phyloP scores from a whole-genome alignment of 164 flowering plant genomes.

The Umbellularia californica region DNA sequence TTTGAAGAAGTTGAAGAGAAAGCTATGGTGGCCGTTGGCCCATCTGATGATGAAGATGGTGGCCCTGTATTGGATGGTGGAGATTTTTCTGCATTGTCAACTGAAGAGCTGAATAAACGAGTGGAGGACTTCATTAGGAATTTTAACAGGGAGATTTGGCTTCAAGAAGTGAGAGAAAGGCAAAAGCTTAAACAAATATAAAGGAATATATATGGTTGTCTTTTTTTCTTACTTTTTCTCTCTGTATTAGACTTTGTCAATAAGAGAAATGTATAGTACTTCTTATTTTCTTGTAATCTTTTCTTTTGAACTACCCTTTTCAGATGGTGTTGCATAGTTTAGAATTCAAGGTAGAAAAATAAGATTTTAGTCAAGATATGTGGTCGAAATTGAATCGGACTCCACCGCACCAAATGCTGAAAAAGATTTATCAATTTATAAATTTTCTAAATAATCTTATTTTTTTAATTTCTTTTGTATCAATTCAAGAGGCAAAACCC shows the following conservation, averaged over 20 bases:
- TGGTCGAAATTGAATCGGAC: no score
- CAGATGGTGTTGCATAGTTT: background rate
- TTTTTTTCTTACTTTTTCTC: background rate
- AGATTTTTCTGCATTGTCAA: conserved; percentile 40
- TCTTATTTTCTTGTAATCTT: background rate
- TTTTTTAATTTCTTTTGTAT: no score
- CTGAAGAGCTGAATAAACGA: conserved; percentile 57
- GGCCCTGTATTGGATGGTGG: conserved; percentile 14
- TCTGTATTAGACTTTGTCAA: background rate
- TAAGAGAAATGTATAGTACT: background rate
- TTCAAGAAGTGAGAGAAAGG: conserved; percentile 27
- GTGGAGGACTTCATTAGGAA: conserved; percentile 59
- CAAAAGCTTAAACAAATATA: background rate
- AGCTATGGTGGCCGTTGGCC: conserved; percentile 1
- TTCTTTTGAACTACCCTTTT: background rate
- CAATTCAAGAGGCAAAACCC: no score
- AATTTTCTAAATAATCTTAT: no score
- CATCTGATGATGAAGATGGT: conserved; percentile 20
- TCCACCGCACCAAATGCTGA: no score
- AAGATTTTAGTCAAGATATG: no score
- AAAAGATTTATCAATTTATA: no score
- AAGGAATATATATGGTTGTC: background rate
- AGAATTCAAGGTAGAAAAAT: no score
- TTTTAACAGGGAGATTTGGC: conserved; percentile 50
- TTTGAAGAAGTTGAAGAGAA: conserved; percentile 17